These are phyloP conservation scores for Globisporangium carolinianum DNA, from an alignment of 352 stramenopile species.

Conservation along the genomic window DNA sequence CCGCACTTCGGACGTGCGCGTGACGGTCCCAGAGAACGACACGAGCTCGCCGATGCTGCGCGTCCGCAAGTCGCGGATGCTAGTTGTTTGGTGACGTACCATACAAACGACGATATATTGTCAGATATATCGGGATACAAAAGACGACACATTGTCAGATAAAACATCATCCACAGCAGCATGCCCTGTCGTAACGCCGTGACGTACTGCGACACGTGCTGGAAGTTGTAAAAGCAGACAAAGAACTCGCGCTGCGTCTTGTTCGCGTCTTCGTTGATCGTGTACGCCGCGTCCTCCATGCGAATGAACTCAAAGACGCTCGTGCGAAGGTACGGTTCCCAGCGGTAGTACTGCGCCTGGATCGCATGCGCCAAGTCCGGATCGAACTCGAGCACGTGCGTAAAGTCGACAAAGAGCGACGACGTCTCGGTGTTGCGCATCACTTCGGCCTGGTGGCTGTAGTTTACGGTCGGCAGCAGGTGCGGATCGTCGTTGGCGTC, in stretches of 20 bases:
- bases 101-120: not conserved
- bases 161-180: too few species aligned
- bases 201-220: constrained; percentile 74
- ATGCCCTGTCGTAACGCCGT: not conserved
- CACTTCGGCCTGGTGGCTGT: constrained; percentile 79
- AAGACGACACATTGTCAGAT: not conserved
- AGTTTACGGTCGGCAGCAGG: constrained; percentile 41
- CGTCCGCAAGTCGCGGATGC: constrained; percentile 90
- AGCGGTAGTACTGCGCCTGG: constrained; percentile 83
- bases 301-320: constrained; percentile 78
- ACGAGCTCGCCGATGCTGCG: constrained; percentile 91
- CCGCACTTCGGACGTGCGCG: constrained; percentile 95
- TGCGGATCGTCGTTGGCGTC: constrained; percentile 4
- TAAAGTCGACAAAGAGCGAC: constrained; percentile 85
- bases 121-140: not conserved
- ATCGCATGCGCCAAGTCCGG: constrained; percentile 73
- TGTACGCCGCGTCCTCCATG: constrained; percentile 68
- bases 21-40: constrained; percentile 95
- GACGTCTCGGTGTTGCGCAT: constrained; percentile 86
- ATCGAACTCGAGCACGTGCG: constrained; percentile 78
- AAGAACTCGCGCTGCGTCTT: constrained; percentile 82
- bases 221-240: constrained; percentile 88
- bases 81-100: constrained; percentile 10
- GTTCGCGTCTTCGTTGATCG: constrained; percentile 73
- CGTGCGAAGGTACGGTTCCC: constrained; percentile 67